A percentile compares a stretch with the other conserved stretches of the same genome.
phyloP scores from a whole-genome alignment of 148 eudicot species.

The Dysphania ambrosioides region DNA sequence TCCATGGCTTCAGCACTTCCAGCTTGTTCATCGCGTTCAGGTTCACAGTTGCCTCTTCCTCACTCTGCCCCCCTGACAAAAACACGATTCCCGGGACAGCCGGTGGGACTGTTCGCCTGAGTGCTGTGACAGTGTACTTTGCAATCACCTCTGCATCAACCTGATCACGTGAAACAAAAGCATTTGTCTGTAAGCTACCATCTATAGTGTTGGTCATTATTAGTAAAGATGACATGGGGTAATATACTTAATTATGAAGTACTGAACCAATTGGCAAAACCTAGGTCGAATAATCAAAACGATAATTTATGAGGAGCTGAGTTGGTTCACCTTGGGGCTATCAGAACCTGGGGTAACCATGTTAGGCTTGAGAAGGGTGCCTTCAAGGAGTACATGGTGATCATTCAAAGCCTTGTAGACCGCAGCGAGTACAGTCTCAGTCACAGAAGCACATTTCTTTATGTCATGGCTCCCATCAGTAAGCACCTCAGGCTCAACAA shows the following conservation, averaged over 20 bases:
- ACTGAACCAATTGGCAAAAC: background rate
- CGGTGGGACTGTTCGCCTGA: slow-evolving; percentile 76
- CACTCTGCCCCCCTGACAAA: slow-evolving; percentile 88
- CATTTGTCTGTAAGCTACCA: background rate
- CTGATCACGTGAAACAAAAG: slow-evolving; percentile 29
- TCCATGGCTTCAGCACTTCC: slow-evolving; percentile 74
- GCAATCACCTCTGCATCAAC: slow-evolving; percentile 79
- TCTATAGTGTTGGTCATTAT: background rate
- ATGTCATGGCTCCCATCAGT: slow-evolving; percentile 80
- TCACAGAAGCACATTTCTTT: slow-evolving; percentile 72
- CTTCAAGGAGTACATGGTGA: slow-evolving; percentile 85
- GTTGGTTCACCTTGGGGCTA: slow-evolving; percentile 54
- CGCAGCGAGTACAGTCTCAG: slow-evolving; percentile 79
- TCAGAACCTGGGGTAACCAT: slow-evolving; percentile 97
- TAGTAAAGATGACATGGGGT: background rate
- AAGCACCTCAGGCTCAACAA: slow-evolving; percentile 81
- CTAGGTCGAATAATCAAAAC: background rate
- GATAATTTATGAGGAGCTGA: background rate
- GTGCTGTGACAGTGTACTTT: slow-evolving; percentile 70
- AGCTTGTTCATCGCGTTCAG: slow-evolving; percentile 84
- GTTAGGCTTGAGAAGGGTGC: slow-evolving; percentile 89
- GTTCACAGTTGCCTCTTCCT: slow-evolving; percentile 76
- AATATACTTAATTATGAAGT: background rate
- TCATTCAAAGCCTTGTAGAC: slow-evolving; percentile 88
- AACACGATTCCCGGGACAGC: slow-evolving; percentile 94